Evolutionary conservation across 768 basidiomycete genomes (phyloP).

Genomic region (Pseudohyphozyma bogoriensis): DNA sequence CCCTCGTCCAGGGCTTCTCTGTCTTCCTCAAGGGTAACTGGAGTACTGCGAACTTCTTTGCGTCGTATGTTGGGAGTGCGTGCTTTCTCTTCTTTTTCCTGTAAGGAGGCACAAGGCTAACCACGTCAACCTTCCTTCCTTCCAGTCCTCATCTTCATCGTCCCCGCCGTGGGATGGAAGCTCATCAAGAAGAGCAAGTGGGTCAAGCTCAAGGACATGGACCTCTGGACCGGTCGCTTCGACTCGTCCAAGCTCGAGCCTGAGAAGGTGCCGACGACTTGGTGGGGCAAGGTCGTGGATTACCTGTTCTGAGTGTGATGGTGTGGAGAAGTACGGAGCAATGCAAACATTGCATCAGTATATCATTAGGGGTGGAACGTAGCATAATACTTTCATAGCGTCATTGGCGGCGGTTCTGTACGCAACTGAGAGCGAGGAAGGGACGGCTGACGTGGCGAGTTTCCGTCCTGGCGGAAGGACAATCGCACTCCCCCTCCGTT

Average conservation of each 20-base stretch:
- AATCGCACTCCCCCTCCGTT: no score
- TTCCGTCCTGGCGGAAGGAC: no score
- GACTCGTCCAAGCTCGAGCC: constrained; percentile 1
- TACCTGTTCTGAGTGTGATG: constrained; percentile 14
- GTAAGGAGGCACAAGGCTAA: no score
- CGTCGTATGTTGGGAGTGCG: constrained; percentile 37
- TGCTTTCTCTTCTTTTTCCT: not conserved
- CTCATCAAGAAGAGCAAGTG: constrained; percentile 31
- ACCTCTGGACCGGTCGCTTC: constrained; percentile 16
- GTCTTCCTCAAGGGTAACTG: constrained; percentile 40
- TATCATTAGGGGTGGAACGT: no score
- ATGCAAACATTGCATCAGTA: no score
- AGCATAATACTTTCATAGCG: no score
- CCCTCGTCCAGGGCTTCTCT: constrained; percentile 35
- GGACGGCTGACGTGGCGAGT: no score
- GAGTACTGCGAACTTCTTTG: constrained; percentile 36
- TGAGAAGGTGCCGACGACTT: constrained; percentile 3
- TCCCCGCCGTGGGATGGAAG: constrained; percentile 38
- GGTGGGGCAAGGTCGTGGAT: constrained; percentile 18
- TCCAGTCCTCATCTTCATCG: constrained; percentile 38
- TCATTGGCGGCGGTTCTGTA: no score
- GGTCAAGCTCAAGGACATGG: constrained; percentile 15
- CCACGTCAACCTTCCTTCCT: constrained; percentile 34
- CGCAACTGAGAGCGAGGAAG: no score
- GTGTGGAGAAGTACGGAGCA: not conserved